Percentiles rank a stretch among this genome's conserved stretches.
Evolutionary conservation across 169 alveolate genomes (phyloP).

Genomic region (Cryptosporidium ryanae): DNA sequence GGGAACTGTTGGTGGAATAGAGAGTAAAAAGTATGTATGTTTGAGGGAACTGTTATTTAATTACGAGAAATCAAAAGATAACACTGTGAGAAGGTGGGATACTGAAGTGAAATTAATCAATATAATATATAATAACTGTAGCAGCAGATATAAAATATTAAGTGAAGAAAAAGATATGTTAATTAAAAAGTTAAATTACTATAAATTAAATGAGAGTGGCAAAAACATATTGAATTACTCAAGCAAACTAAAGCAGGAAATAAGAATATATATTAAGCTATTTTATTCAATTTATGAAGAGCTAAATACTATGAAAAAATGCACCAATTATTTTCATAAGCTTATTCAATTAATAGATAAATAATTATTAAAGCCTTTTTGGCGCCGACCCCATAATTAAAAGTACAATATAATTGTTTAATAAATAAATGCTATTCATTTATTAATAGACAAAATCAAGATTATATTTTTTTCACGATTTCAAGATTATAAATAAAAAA

Average conservation of each 20-base stretch:
- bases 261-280: conserved; percentile 24
- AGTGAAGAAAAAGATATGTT: background rate
- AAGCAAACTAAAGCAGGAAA: conserved; percentile 16
- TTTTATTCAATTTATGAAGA: conserved; percentile 29
- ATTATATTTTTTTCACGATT: no score
- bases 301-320: conserved; percentile 20
- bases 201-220: background rate
- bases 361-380: no score
- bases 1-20: conserved; percentile 40
- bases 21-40: conserved; percentile 10
- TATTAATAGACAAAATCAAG: no score
- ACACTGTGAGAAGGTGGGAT: background rate
- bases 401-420: no score
- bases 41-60: conserved; percentile 29
- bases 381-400: no score
- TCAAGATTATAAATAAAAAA: no score
- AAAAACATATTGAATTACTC: background rate
- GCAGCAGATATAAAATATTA: background rate
- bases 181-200: background rate
- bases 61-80: background rate
- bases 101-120: conserved; percentile 8
- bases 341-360: background rate
- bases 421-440: no score
- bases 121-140: conserved; percentile 23
- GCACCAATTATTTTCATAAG: conserved; percentile 6